Evolutionary conservation across 2,329 filamentous ascomycete species (phyloP).

Genomic region (Acarospora socialis): DNA sequence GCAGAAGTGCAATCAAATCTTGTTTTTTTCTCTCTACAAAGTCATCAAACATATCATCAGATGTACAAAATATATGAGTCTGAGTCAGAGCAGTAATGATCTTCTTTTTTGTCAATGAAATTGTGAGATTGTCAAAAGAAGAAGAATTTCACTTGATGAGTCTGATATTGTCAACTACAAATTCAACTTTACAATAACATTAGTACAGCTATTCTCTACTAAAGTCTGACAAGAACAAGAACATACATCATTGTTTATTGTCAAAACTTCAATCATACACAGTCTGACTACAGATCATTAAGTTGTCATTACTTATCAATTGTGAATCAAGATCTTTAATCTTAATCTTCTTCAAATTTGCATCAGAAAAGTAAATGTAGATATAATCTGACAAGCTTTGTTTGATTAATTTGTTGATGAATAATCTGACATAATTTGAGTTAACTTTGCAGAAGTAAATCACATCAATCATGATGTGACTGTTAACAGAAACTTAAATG

Average conservation of each 20-base stretch:
- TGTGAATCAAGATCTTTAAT: constrained; percentile 1
- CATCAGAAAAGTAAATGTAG: no score
- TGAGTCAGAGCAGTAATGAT: no score
- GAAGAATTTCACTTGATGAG: not conserved
- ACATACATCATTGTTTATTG: constrained; percentile 9
- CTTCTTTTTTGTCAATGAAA: no score
- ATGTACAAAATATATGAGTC: no score
- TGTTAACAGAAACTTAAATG: constrained; percentile 4
- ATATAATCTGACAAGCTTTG: not conserved
- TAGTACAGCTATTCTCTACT: constrained; percentile 3
- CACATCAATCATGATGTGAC: constrained; percentile 8
- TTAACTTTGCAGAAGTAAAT: constrained; percentile 5
- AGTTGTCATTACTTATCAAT: constrained; percentile 2
- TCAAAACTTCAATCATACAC: constrained; percentile 8
- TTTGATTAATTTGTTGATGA: constrained; percentile 4
- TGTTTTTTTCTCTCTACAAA: no score
- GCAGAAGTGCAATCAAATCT: no score
- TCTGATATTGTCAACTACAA: not conserved
- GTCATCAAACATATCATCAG: no score
- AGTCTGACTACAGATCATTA: constrained; percentile 8
- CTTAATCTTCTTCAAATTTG: no score
- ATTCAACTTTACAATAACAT: constrained; percentile 1
- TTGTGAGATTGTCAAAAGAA: no score
- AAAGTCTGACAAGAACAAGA: constrained; percentile 1
- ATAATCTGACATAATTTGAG: constrained; percentile 4